Conservation (phyloP, 176 grass and related monocot genomes). For the Rhynchospora tenuis region DNA sequence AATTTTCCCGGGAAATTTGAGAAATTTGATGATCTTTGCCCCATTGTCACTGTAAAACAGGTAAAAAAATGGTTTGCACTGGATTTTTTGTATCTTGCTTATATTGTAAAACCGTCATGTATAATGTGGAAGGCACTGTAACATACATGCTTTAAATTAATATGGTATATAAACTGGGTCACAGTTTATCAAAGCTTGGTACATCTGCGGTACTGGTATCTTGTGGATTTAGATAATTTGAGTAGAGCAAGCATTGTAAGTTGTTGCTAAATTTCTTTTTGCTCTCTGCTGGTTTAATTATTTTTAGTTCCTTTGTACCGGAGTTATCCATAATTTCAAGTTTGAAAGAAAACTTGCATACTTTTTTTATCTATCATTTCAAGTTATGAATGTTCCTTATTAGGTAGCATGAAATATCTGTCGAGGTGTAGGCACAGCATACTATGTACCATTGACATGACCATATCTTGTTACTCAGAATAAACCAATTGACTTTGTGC, state of each 20-base stretch:
- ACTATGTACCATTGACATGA: not conserved
- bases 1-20: slow-evolving; percentile 54
- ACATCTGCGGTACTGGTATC: not conserved
- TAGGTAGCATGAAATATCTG: not conserved
- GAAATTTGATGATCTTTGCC: slow-evolving; percentile 93
- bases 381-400: not conserved
- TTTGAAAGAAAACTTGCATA: not conserved
- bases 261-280: not conserved
- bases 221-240: not conserved
- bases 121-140: not conserved
- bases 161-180: not conserved
- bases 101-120: not conserved
- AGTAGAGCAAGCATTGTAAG: not conserved
- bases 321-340: too few relatives aligned
- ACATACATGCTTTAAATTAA: not conserved
- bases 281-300: not conserved
- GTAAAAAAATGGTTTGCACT: slow-evolving; percentile 23
- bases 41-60: slow-evolving; percentile 85
- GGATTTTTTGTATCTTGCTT: not conserved
- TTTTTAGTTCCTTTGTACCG: not conserved
- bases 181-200: not conserved
- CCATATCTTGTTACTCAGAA: not conserved
- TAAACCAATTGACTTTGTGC: not conserved
- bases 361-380: not conserved
- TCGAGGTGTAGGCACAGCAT: not conserved